Evolutionary conservation across 495 filamentous ascomycete genomes (phyloP).

Genomic region (Penicillium egyptiacum): DNA sequence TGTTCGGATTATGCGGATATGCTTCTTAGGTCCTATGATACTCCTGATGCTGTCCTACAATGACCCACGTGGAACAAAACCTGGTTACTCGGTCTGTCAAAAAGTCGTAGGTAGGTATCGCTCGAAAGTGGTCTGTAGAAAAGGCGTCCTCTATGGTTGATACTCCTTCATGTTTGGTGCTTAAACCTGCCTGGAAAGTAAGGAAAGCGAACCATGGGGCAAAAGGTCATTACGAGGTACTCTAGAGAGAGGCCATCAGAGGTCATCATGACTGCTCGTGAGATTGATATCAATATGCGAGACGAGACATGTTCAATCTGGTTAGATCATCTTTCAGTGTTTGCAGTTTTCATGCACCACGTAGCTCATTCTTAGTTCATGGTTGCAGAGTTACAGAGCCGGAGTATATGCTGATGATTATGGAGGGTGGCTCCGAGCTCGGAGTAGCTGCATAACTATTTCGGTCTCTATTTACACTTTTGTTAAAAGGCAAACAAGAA

Average conservation of each 20-base stretch:
- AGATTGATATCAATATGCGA: neutral
- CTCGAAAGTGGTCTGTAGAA: neutral
- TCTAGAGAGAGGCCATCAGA: neutral
- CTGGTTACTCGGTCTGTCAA: neutral
- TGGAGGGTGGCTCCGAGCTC: neutral
- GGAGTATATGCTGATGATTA: neutral
- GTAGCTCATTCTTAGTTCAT: neutral
- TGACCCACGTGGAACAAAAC: neutral
- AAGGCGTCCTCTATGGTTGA: neutral
- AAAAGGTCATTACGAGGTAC: neutral
- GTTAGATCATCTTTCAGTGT: neutral
- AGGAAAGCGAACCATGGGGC: neutral
- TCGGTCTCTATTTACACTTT: neutral
- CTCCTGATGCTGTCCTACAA: neutral
- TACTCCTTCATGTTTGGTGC: neutral
- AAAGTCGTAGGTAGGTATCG: neutral
- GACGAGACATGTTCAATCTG: neutral
- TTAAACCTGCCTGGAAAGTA: neutral
- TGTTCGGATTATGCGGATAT: neutral
- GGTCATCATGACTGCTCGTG: neutral
- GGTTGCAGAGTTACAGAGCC: slow-evolving; percentile 4
- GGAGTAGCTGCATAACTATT: neutral
- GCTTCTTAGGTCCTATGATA: neutral
- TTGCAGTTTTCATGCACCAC: neutral
- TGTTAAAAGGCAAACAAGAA: neutral